A percentile compares a stretch with the other conserved stretches of the same genome.
phyloP scores from a whole-genome alignment of 2,329 filamentous ascomycete genomes.

The Diaporthe eres region DNA sequence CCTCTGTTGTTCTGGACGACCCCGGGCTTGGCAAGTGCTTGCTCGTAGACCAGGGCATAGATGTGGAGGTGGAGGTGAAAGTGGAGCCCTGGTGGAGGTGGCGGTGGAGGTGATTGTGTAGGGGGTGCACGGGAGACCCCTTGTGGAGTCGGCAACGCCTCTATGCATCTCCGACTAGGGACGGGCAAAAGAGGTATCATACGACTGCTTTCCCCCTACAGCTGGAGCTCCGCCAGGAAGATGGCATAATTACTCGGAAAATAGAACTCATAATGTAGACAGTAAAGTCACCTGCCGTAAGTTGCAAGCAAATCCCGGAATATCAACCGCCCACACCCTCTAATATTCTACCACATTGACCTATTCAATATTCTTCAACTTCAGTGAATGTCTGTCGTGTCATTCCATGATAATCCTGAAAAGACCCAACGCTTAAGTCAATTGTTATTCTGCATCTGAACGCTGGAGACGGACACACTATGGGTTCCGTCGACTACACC shows the following conservation, averaged over 20 bases:
- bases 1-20: background rate
- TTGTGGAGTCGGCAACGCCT: background rate
- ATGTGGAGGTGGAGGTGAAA: slow-evolving; percentile 8
- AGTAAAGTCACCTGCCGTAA: background rate
- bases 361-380: background rate
- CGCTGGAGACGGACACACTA: background rate
- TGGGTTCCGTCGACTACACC: slow-evolving; percentile 14
- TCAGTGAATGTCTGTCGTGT: background rate
- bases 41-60: background rate
- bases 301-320: background rate
- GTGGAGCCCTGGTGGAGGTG: slow-evolving; percentile 15
- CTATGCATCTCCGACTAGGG: background rate
- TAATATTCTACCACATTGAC: background rate
- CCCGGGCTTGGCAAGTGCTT: background rate
- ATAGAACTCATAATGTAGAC: background rate
- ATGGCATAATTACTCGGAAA: background rate
- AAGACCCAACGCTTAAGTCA: background rate
- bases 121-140: background rate
- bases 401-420: too few species aligned
- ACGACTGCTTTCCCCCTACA: background rate
- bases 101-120: background rate
- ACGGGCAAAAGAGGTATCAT: background rate
- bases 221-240: background rate
- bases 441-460: background rate
- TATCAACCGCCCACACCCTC: background rate